Percentiles rank a stretch among this genome's conserved stretches.
Evolutionary conservation across 495 filamentous ascomycete species (phyloP).

Genomic region (Tuber melanosporum): DNA sequence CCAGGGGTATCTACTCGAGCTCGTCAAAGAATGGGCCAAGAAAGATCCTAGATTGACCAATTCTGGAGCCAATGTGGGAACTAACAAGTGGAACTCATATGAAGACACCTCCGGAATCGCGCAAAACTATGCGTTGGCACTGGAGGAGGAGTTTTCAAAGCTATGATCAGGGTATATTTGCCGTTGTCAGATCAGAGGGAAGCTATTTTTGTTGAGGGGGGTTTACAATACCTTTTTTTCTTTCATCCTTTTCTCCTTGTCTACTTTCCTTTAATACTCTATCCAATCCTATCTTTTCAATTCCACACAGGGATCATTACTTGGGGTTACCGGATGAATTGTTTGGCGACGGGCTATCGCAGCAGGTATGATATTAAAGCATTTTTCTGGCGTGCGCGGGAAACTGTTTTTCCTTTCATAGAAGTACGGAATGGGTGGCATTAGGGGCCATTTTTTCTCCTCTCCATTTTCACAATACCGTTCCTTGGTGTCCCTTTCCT

Average conservation of each 20-base stretch:
- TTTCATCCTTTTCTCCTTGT: background rate
- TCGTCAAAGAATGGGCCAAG: slow-evolving; percentile 26
- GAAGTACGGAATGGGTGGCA: background rate
- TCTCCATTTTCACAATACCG: background rate
- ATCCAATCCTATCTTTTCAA: background rate
- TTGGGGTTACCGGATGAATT: background rate
- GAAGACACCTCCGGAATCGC: background rate
- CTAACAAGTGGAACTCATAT: background rate
- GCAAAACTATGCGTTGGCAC: background rate
- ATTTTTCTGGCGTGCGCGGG: background rate
- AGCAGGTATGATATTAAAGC: background rate
- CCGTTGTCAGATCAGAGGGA: background rate
- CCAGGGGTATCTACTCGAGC: slow-evolving; percentile 18
- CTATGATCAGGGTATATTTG: background rate
- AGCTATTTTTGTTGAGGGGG: background rate
- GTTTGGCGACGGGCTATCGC: background rate
- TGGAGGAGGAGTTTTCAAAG: background rate
- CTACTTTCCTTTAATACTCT: background rate
- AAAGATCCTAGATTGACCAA: slow-evolving; percentile 21
- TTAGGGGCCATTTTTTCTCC: background rate
- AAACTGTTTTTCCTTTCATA: background rate
- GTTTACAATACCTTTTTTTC: background rate
- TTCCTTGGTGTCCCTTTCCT: background rate
- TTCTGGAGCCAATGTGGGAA: background rate
- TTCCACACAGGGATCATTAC: background rate